Conservation (phyloP, 441 rosid species). For the Euphorbia schlechtendalii region DNA sequence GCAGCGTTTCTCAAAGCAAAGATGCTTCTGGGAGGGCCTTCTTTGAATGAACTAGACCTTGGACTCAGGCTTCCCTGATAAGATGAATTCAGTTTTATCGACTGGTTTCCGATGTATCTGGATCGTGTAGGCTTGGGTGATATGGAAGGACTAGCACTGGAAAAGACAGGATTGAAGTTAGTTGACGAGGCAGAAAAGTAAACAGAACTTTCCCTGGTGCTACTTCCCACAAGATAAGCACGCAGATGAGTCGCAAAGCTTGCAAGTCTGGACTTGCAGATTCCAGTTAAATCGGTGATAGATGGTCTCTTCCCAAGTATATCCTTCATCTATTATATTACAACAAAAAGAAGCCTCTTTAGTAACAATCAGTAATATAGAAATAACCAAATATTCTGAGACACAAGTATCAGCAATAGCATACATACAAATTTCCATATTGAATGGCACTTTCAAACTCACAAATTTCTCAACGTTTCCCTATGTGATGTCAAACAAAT, state of each 20-base stretch:
- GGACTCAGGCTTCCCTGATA: conserved; percentile 76
- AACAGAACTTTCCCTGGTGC: conserved; percentile 22
- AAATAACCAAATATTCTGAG: no score
- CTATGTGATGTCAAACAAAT: background rate
- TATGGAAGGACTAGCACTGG: conserved; percentile 21
- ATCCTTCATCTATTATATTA: conserved; percentile 59
- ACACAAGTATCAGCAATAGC: no score
- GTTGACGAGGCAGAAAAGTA: conserved; percentile 23
- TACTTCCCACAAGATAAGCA: conserved; percentile 63
- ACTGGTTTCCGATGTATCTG: conserved; percentile 39
- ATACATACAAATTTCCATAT: no score
- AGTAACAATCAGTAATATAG: conserved; percentile 6
- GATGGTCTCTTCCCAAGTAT: conserved; percentile 77
- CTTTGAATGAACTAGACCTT: conserved; percentile 71
- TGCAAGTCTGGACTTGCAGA: conserved; percentile 71
- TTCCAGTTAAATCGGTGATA: conserved; percentile 80
- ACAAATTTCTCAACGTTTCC: no score
- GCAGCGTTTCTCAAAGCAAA: conserved; percentile 43
- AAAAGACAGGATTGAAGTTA: conserved; percentile 17
- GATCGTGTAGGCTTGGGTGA: conserved; percentile 40
- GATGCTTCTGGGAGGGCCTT: conserved; percentile 43
- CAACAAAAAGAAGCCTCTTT: conserved; percentile 5
- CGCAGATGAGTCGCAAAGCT: conserved; percentile 81
- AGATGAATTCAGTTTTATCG: conserved; percentile 32
- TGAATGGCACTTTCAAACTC: no score